A percentile compares a stretch with the other conserved stretches of the same genome.
Evolutionary conservation across 176 grass and related monocot species (phyloP).

Genomic region (Dactylis glomerata): DNA sequence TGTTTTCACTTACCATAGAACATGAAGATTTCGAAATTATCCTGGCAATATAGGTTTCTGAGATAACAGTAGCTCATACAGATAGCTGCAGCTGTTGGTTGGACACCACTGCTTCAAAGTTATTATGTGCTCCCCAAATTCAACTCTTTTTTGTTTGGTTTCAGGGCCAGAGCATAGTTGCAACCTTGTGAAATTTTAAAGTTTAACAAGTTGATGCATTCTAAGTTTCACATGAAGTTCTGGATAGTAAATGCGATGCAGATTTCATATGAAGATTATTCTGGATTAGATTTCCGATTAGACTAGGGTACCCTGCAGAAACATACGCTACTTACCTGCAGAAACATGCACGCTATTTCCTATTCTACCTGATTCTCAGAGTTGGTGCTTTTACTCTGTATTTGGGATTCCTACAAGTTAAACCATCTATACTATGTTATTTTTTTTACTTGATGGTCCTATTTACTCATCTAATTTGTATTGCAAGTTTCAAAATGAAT

Average conservation of each 20-base stretch:
- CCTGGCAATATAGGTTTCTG: not conserved
- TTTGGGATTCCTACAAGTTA: constrained; percentile 1
- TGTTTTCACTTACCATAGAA: not conserved
- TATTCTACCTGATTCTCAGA: constrained; percentile 35
- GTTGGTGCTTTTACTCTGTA: constrained; percentile 14
- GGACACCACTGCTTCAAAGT: not conserved
- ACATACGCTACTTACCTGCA: no score
- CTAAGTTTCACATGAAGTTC: no score
- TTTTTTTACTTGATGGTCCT: not conserved
- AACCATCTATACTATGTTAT: not conserved
- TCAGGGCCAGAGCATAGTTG: no score
- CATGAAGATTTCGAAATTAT: not conserved
- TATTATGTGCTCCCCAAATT: no score
- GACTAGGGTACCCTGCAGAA: no score
- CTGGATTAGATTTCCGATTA: no score
- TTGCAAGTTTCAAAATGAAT: not conserved
- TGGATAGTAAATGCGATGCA: no score
- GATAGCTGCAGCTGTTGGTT: not conserved
- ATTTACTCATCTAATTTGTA: not conserved
- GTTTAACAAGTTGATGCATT: no score
- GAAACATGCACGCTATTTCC: no score
- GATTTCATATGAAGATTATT: no score
- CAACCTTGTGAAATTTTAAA: no score
- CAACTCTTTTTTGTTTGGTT: no score
- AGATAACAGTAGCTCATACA: not conserved